phyloP scores from a whole-genome alignment of 108 stramenopile genomes.

The Poteriospumella lacustris region DNA sequence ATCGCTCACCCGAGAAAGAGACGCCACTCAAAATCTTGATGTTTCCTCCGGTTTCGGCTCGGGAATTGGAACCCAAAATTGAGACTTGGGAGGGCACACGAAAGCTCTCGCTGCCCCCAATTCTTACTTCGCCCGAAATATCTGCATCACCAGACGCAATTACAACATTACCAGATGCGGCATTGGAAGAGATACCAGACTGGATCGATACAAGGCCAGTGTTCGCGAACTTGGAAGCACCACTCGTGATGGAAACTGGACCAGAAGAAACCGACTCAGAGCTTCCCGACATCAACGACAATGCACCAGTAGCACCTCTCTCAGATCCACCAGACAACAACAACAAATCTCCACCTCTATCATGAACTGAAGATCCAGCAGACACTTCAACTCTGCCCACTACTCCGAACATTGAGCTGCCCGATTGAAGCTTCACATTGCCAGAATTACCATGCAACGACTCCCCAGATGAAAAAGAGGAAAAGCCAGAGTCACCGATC shows the following conservation, averaged over 20 bases:
- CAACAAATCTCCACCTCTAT: background rate
- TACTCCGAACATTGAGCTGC: background rate
- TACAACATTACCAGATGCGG: background rate
- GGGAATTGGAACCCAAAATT: too few relatives aligned
- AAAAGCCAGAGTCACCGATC: too few relatives aligned
- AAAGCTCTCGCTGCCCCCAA: too few relatives aligned
- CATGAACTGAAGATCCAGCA: background rate
- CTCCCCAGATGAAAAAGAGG: too few relatives aligned
- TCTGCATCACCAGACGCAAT: background rate
- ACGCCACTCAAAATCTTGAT: too few relatives aligned
- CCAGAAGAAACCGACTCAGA: background rate
- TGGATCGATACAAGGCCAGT: background rate
- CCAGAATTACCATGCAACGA: too few relatives aligned
- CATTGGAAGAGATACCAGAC: background rate
- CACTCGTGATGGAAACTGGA: background rate
- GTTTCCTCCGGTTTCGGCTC: too few relatives aligned
- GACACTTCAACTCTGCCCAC: background rate
- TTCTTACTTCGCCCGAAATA: too few relatives aligned
- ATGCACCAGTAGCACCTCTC: background rate
- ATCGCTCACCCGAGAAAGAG: too few relatives aligned
- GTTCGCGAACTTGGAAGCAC: background rate
- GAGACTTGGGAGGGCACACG: too few relatives aligned
- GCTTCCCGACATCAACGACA: background rate
- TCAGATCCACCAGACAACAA: conserved; percentile 3
- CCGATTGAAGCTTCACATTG: background rate